phyloP scores from a whole-genome alignment of 441 rosid species.

The Pelargonium cotyledonis region DNA sequence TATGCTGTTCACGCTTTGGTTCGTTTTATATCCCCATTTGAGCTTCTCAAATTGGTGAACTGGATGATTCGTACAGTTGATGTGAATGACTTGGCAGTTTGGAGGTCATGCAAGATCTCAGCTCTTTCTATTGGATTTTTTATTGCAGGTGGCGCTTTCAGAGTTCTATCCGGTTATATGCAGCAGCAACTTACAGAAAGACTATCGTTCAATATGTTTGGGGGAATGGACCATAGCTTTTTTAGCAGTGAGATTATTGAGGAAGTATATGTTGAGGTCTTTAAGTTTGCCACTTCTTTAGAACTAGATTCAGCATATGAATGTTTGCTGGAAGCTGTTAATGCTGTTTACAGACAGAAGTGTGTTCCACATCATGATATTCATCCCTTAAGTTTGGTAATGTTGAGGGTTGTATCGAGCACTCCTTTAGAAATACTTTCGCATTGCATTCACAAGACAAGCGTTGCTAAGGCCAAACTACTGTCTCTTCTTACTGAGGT shows the following conservation, averaged over 20 bases:
- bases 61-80: constrained; percentile 52
- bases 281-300: constrained; percentile 47
- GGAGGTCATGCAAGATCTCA: constrained; percentile 27
- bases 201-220: constrained; percentile 36
- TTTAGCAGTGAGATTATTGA: constrained; percentile 47
- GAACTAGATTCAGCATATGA: constrained; percentile 45
- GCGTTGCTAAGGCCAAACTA: constrained; percentile 52
- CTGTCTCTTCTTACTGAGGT: constrained; percentile 63
- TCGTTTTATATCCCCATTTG: constrained; percentile 56
- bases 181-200: constrained; percentile 43
- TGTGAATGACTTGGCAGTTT: constrained; percentile 24
- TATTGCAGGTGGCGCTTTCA: constrained; percentile 65
- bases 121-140: constrained; percentile 50
- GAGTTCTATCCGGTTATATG: constrained; percentile 45
- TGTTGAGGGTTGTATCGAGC: constrained; percentile 44
- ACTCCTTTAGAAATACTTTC: constrained; percentile 63
- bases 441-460: constrained; percentile 45
- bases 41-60: constrained; percentile 52
- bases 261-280: constrained; percentile 49
- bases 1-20: constrained; percentile 49
- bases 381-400: constrained; percentile 51
- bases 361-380: constrained; percentile 30
- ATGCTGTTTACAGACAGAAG: constrained; percentile 39
- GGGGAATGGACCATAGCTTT: constrained; percentile 45
- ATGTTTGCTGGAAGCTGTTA: constrained; percentile 63